Base-by-base conservation (phyloP, 305 asterid genomes). In the Fraxinus velutina region DNA sequence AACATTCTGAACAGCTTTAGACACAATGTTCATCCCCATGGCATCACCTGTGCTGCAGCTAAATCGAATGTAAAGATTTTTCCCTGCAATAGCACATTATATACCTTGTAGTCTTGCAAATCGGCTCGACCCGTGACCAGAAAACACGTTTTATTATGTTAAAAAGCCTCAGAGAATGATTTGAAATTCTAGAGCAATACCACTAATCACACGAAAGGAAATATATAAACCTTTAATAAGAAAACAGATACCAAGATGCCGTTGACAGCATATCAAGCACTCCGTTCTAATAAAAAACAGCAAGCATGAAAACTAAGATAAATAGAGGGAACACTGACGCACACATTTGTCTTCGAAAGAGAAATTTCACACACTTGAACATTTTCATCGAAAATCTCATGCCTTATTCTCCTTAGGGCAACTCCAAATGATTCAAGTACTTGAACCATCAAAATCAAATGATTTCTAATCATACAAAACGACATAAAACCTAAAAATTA, bases 21-120 rank as follows among this genome's bases (percentile, higher is more conserved):
- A 77, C 17, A 77, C 80, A 73, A 77, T 77, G 80, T 77, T 77
- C 80, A 77, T 77, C 50, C 73, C 80, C 80, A 77, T 77, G 50
- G 80, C 80, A 77, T 77, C 80, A 33, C 80, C 80, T 2, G 80
- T 77, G 80, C 74, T 77, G 52, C 73, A 77, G 47, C 55, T 77
- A 77, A 77, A 77, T 57, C 80, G 34, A 9, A 77, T 77, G 73
- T 77, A 77, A 2, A 33, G 73, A 32, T 77, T 77, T 33, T 77
- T 77, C 73, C 74, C 55, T 1, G 80, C 80, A 29, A 77, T 33
- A 7, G 74, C 47, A 19, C 80, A 77, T n/a, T 30, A 74, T n/a
- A 77, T 55, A 8, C 80, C 37, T 47, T 47, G 73, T 1, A 77
- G 50, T 19, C 74, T 77, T 30, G 80, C 80, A 57, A 77, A 77